These are phyloP conservation scores for Borealophlyctis nickersoniae DNA, from an alignment of 192 early-diverging fungal genomes.

Conservation along the genomic window DNA sequence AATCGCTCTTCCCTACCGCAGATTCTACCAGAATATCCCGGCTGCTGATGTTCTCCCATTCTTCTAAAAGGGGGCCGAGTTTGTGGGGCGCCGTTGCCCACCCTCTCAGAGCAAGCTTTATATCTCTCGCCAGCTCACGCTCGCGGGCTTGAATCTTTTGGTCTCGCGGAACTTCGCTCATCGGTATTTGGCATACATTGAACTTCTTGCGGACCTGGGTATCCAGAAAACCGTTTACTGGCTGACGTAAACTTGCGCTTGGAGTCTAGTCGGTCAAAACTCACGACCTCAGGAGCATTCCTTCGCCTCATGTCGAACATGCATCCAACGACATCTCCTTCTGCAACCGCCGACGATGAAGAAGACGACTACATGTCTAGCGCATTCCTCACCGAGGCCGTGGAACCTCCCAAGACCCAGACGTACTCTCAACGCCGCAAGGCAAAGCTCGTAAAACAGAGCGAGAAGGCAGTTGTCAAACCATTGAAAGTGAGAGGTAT, in stretches of 20 bases:
- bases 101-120: not conserved
- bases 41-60: not conserved
- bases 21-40: not conserved
- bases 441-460: conserved; percentile 6
- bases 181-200: too few species aligned
- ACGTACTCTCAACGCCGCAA: conserved; percentile 31
- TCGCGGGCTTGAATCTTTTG: not conserved
- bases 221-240: too few species aligned
- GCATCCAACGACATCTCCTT: too few species aligned
- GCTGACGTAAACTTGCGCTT: too few species aligned
- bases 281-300: too few species aligned
- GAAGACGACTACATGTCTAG: conserved; percentile 44
- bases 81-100: not conserved
- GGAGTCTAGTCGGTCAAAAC: too few species aligned
- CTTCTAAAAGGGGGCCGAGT: not conserved
- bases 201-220: too few species aligned
- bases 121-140: not conserved
- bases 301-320: too few species aligned
- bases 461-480: conserved; percentile 21
- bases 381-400: conserved; percentile 20
- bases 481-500: conserved; percentile 23
- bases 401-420: not conserved
- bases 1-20: too few species aligned
- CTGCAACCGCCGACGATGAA: too few species aligned
- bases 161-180: too few species aligned